Evolutionary conservation across 208 protist genomes (phyloP), one percentile per base, ranked within the genome.

Genomic region (Leishmania mexicana): DNA sequence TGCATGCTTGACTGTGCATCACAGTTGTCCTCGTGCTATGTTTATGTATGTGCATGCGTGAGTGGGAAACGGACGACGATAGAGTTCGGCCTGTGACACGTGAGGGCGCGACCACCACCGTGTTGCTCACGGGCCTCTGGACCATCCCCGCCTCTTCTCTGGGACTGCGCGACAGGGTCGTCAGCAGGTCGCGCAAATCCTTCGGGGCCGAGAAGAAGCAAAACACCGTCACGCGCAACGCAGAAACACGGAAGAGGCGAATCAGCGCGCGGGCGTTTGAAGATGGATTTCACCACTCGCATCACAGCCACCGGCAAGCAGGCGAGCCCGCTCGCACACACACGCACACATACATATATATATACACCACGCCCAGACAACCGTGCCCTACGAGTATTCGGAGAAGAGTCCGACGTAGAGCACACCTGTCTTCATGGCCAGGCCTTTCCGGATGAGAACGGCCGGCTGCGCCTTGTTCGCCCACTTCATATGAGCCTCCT

Each of bases 351-450:
- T 8, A 10, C 0, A 49, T 49, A 49, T 49, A 49, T 49, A 11
- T 11, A 0, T 11, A 49, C 8, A 13, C 45, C 45, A 51, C 19
- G 17, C 0, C 40, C 17, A 21, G 19, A 17, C 7, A 58, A 21
- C 38, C 24, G 5, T 68, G 24, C 21, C 21, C 68, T 76, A 85
- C 24, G 76, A 84, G 68, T 92, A 88, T 78, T 93, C 87, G 2
- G 88, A 89, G 81, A 97, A 97, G n/a, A 97, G 83, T 19, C 86
- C 86, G 15, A 81, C 53, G 60, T 97, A 97, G 15, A 97, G 74
- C 15, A 93, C 82, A 38, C 94, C 94, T 2, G 78, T 90, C 76
- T 95, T 95, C 92, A 97, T 97, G 38, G 93, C 94, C 70, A 97
- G 84, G 17, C 93, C 94, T 80, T 95, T 95, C 17, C 94, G 87